Base-by-base conservation (phyloP, 495 filamentous ascomycete species). In the Penicillium lividum region DNA sequence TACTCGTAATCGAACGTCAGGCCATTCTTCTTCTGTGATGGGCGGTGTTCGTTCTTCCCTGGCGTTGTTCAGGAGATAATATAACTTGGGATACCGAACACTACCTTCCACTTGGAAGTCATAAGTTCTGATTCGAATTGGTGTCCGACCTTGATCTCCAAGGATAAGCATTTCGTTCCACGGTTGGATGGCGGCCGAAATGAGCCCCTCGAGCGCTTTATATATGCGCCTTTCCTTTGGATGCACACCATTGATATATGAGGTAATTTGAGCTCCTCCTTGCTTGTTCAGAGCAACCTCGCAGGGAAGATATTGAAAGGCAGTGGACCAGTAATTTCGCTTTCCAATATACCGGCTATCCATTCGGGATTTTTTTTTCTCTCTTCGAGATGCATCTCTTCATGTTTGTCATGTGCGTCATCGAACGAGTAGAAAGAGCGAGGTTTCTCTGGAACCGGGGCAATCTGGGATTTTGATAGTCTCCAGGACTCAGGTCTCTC, bases 291-390 rank as follows among this genome's bases (percentile, higher is more conserved):
- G 28, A 46, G 42, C 40, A 47, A 58, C 56, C 40, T 58, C 56
- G 18, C 56, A 58, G n/a, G 56, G 56, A 44, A 58, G 56, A 48
- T 15, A 58, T 53, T 58, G 56, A 53, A 58, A 58, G 16, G 38
- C 42, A 47, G 50, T 53, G 40, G 49, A 53, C 40, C 56, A 58
- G 42, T 25, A 45, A 0, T 54, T 38, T 38, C 34, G 34, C 16
- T 53, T 58, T 49, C 53, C 38, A 56, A 18, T 4, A 38, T 49
- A 10, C 30, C 53, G 43, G 25, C 7, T 28, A 47, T 48, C 29
- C 16, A 1, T 42, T 27, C 0, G 43, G 8, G 18, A 13, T 22
- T 25, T 46, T 18, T 22, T 29, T 22, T 28, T 28, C 43, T 28
- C 43, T 46, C 43, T 25, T 46, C 43, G 10, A 46, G 4, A 46